phyloP scores from a whole-genome alignment of 1,284 basidiomycete genomes.

The Fomitopsis palustris region DNA sequence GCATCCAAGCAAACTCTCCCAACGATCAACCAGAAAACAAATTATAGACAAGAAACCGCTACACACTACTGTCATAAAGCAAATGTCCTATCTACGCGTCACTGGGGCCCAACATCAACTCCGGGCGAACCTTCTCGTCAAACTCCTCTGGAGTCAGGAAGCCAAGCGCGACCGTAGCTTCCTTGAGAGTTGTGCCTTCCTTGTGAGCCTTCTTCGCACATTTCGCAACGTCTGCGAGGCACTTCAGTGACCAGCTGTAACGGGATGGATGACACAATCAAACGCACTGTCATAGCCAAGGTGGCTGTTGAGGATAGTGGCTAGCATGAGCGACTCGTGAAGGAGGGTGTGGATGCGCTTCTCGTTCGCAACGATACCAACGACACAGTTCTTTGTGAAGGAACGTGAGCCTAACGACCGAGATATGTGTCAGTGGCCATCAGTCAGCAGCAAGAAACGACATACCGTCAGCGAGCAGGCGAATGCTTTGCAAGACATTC shows the following conservation, averaged over 20 bases:
- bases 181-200: conserved; percentile 94
- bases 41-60: not conserved
- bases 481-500: conserved; percentile 95
- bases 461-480: conserved; percentile 87
- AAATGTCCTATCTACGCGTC: conserved; percentile 37
- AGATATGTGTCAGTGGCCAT: not conserved
- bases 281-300: conserved; percentile 94
- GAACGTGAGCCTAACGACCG: conserved; percentile 67
- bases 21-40: not conserved
- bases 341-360: conserved; percentile 86
- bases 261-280: no score
- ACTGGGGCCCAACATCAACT: conserved; percentile 80
- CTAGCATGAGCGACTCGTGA: conserved; percentile 96
- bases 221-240: conserved; percentile 83
- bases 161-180: conserved; percentile 87
- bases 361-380: conserved; percentile 96
- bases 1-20: not conserved
- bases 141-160: conserved; percentile 91
- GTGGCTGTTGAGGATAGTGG: conserved; percentile 91
- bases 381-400: conserved; percentile 96
- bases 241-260: conserved; percentile 3
- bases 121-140: conserved; percentile 92
- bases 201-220: conserved; percentile 99
- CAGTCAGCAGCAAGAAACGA: conserved; percentile 1
- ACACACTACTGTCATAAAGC: not conserved